These are phyloP conservation scores for Dendrocalamus sinicus DNA, from an alignment of 176 grass and related monocot genomes.

Conservation along the genomic window DNA sequence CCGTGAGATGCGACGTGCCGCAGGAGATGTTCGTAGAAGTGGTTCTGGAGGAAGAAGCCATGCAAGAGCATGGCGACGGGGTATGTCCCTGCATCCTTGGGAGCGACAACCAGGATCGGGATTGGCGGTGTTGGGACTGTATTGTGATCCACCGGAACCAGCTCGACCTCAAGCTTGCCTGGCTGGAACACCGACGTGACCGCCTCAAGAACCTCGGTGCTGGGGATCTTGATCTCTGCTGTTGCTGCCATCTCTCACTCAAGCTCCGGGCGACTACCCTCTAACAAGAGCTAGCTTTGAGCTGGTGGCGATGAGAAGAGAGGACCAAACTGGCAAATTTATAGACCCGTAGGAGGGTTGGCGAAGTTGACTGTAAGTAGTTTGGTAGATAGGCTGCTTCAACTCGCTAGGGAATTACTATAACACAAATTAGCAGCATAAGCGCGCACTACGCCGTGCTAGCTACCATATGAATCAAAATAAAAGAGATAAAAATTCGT, in stretches of 20 bases:
- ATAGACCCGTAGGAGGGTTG: not conserved
- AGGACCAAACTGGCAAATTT: constrained; percentile 6
- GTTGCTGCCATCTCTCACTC: constrained; percentile 31
- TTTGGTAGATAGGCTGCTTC: no score
- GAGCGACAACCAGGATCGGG: constrained; percentile 43
- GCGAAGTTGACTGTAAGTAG: no score
- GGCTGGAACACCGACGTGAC: constrained; percentile 40
- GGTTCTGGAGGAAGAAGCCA: constrained; percentile 56
- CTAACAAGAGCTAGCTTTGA: not conserved
- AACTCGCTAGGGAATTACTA: no score
- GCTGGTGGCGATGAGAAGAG: not conserved
- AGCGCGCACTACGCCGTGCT: no score
- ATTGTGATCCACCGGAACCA: constrained; percentile 17
- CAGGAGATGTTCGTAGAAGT: constrained; percentile 49
- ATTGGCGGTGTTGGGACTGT: constrained; percentile 37
- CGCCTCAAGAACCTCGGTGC: not conserved
- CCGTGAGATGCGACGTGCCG: constrained; percentile 58
- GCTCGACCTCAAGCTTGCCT: constrained; percentile 33
- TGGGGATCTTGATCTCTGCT: not conserved
- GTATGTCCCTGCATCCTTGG: constrained; percentile 53
- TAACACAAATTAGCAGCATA: no score
- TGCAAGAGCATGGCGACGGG: constrained; percentile 57
- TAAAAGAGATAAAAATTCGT: no score
- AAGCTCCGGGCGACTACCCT: not conserved
- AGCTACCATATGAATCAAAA: no score